These are phyloP conservation scores for Phytopythium litorale DNA, from an alignment of 352 stramenopile species.

Conservation along the genomic window DNA sequence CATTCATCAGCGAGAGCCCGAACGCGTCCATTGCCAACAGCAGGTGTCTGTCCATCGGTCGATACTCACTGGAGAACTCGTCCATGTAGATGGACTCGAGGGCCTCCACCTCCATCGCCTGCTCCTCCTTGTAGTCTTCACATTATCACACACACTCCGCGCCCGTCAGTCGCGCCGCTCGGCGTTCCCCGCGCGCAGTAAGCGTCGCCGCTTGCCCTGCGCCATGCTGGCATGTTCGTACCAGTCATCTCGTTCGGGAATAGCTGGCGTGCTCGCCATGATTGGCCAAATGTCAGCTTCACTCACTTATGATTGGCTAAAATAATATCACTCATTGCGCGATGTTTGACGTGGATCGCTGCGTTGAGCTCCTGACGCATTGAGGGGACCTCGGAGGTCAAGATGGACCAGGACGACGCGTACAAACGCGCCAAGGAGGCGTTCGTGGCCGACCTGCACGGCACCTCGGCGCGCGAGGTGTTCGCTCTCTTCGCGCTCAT, in stretches of 20 bases:
- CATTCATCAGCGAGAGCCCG: not conserved
- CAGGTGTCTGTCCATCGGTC: not conserved
- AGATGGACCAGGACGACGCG: constrained; percentile 52
- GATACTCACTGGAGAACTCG: constrained; percentile 76
- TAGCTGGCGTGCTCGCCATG: constrained; percentile 12
- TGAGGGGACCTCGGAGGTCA: constrained; percentile 1
- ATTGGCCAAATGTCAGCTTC: constrained; percentile 23
- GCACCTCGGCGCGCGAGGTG: constrained; percentile 67
- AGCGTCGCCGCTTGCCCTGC: not conserved
- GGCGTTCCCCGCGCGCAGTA: not conserved
- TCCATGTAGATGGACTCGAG: constrained; percentile 90
- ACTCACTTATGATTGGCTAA: constrained; percentile 21
- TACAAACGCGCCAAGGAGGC: constrained; percentile 86
- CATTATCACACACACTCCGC: constrained; percentile 6
- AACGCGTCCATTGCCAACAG: not conserved
- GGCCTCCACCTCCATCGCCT: constrained; percentile 87
- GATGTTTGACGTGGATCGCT: not conserved
- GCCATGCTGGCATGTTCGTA: constrained; percentile 30
- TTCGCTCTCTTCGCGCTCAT: constrained; percentile 74
- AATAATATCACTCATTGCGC: not conserved
- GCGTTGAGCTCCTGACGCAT: not conserved
- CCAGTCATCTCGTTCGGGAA: constrained; percentile 49
- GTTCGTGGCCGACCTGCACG: constrained; percentile 68
- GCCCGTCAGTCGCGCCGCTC: not conserved
- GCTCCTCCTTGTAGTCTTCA: constrained; percentile 85